A percentile compares a stretch with the other conserved stretches of the same genome.
Conservation (phyloP, 352 stramenopile genomes). For the Nothophytophthora sp. region DNA sequence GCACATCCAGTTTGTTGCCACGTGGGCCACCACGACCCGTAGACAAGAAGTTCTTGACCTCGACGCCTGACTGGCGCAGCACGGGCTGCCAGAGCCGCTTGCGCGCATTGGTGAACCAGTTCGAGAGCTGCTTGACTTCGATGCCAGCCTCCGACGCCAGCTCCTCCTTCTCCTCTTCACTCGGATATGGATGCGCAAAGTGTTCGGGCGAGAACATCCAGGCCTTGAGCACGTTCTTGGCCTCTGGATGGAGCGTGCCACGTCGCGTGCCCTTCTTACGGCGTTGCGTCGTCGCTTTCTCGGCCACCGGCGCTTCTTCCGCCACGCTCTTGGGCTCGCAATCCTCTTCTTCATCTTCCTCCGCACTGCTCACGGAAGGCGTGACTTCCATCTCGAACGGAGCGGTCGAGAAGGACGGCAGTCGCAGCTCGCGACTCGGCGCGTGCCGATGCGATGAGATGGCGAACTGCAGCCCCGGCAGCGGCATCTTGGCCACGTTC, state of each 20-base stretch:
- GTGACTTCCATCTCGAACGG: constrained; percentile 35
- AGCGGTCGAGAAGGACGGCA: constrained; percentile 52
- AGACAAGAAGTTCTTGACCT: constrained; percentile 89
- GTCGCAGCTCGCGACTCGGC: constrained; percentile 39
- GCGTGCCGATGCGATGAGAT: constrained; percentile 52
- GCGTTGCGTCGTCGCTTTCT: constrained; percentile 29
- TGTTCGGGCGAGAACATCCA: constrained; percentile 91
- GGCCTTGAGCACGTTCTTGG: constrained; percentile 87
- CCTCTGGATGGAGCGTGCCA: constrained; percentile 80
- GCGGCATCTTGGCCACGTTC: constrained; percentile 47
- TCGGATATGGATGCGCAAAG: constrained; percentile 87
- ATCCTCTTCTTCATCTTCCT: constrained; percentile 22
- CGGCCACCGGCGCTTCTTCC: constrained; percentile 3
- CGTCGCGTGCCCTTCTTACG: constrained; percentile 82
- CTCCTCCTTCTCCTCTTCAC: constrained; percentile 88
- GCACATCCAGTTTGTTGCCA: constrained; percentile 80
- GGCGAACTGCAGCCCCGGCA: constrained; percentile 66
- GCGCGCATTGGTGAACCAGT: constrained; percentile 91
- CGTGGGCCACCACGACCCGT: constrained; percentile 79
- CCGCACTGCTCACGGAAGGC: constrained; percentile 18
- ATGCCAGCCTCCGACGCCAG: constrained; percentile 78
- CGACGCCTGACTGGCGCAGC: constrained; percentile 83
- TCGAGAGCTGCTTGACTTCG: constrained; percentile 89
- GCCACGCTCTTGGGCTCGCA: neutral
- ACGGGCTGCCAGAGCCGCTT: constrained; percentile 88